These are phyloP conservation scores for Spirogloea muscicola DNA, from an alignment of 139 green algal genomes.

Conservation along the genomic window DNA sequence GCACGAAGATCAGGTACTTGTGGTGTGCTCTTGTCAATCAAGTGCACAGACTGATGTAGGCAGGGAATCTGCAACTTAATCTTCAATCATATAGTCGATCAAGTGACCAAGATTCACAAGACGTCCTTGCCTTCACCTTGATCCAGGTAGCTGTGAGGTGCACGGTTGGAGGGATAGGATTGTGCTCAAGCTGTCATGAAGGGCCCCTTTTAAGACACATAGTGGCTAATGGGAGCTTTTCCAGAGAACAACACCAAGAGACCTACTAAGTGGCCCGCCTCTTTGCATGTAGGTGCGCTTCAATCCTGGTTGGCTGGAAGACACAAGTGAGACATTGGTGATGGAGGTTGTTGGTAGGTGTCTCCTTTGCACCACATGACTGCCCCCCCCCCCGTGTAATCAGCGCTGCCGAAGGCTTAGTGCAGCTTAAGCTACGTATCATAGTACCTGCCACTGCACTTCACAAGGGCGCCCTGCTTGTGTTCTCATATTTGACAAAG, in stretches of 20 bases:
- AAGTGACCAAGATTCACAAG: too few species aligned
- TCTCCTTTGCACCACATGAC: not conserved
- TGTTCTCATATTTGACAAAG: too few species aligned
- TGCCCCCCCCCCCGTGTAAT: not conserved
- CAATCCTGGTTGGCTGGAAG: constrained; percentile 9
- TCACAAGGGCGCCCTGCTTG: too few species aligned
- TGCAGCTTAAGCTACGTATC: too few species aligned
- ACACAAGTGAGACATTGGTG: constrained; percentile 2
- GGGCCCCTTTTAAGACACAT: constrained; percentile 11
- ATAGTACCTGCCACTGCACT: too few species aligned
- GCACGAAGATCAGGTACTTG: constrained; percentile 24
- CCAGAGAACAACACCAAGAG: too few species aligned
- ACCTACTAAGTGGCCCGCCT: not conserved
- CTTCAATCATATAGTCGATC: too few species aligned
- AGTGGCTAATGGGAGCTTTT: not conserved
- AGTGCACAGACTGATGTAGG: constrained; percentile 28
- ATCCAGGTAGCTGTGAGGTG: too few species aligned
- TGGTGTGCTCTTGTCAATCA: constrained; percentile 25
- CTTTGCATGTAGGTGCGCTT: not conserved
- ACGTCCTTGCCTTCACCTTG: too few species aligned
- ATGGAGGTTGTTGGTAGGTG: constrained; percentile 7
- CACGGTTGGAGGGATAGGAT: not conserved
- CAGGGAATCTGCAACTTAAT: too few species aligned
- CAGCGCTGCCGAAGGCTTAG: too few species aligned
- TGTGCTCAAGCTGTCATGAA: not conserved